phyloP scores from a whole-genome alignment of 2,329 filamentous ascomycete species.

The Dactylellina parvicollis region DNA sequence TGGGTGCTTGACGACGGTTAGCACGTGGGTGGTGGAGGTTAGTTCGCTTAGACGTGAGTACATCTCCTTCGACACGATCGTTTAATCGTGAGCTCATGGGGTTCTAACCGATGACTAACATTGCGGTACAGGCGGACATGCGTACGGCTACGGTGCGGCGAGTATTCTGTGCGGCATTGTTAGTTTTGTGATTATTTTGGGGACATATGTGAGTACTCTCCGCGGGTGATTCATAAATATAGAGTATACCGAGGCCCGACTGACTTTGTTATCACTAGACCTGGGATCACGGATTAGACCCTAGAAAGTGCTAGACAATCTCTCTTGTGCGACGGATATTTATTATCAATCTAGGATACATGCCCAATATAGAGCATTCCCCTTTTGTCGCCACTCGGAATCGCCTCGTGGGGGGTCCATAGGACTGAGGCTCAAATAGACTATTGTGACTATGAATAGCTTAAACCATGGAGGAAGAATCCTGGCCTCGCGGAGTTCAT shows the following conservation, averaged over 20 bases:
- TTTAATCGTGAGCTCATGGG: no score
- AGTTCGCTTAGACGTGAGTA: constrained; percentile 64
- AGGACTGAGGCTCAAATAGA: constrained; percentile 37
- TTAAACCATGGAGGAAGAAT: constrained; percentile 4
- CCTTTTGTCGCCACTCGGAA: constrained; percentile 35
- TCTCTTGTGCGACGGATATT: background rate
- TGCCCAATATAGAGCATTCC: constrained; percentile 8
- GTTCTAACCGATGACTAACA: no score
- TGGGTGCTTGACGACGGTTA: constrained; percentile 73
- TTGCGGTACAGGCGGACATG: constrained; percentile 47
- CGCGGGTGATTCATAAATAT: background rate
- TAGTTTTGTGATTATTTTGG: constrained; percentile 56
- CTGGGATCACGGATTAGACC: constrained; percentile 46
- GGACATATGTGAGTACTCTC: constrained; percentile 55
- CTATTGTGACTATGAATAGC: constrained; percentile 5
- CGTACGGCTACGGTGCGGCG: constrained; percentile 56
- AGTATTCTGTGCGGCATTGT: constrained; percentile 56
- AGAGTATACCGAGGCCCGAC: background rate
- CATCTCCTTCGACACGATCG: no score
- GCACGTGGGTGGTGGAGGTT: constrained; percentile 73
- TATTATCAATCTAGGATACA: background rate
- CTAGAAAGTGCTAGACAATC: constrained; percentile 36
- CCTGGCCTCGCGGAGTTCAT: no score
- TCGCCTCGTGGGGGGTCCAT: background rate
- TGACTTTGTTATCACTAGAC: constrained; percentile 22